A percentile compares a stretch with the other conserved stretches of the same genome.
These are phyloP conservation scores for Jackrogersella minutella DNA, from an alignment of 495 filamentous ascomycete species.

Conservation along the genomic window DNA sequence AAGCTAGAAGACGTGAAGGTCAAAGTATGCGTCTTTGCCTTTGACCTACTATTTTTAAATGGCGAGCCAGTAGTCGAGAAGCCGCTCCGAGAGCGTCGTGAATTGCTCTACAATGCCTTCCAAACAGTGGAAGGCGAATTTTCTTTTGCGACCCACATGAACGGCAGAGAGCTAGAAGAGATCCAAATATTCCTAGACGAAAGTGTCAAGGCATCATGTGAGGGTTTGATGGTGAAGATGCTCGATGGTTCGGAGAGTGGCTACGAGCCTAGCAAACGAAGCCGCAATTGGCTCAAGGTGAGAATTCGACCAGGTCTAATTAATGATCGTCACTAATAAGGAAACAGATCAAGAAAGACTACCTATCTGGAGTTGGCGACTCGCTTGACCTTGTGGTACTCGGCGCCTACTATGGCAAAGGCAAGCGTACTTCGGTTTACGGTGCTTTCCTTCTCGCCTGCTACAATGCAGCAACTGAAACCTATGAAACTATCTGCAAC, in stretches of 20 bases:
- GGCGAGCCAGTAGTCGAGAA: conserved; percentile 91
- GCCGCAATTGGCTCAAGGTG: conserved; percentile 98
- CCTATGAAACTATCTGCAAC: conserved; percentile 95
- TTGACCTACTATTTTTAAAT: conserved; percentile 93
- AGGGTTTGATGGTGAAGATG: conserved; percentile 99
- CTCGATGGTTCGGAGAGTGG: conserved; percentile 87
- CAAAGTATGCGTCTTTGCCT: conserved; percentile 97
- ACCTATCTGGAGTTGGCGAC: conserved; percentile 90
- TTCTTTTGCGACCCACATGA: conserved; percentile 83
- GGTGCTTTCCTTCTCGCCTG: conserved; percentile 95
- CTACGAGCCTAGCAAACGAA: conserved; percentile 94
- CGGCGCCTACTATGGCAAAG: conserved; percentile 91
- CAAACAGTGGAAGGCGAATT: conserved; percentile 85
- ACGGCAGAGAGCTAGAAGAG: conserved; percentile 89
- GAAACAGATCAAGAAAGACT: conserved; percentile 90
- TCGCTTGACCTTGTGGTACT: conserved; percentile 96
- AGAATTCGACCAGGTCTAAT: conserved; percentile 13
- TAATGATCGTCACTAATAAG: conserved; percentile 29
- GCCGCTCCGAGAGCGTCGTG: conserved; percentile 81
- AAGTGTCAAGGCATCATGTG: conserved; percentile 90
- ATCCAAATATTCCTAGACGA: conserved; percentile 93
- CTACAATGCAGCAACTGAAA: conserved; percentile 80
- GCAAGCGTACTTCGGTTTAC: conserved; percentile 93
- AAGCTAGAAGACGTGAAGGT: conserved; percentile 97
- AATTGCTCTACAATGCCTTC: conserved; percentile 79